phyloP scores from a whole-genome alignment of 73 alveolate genomes.

The Urostyla sp. region DNA sequence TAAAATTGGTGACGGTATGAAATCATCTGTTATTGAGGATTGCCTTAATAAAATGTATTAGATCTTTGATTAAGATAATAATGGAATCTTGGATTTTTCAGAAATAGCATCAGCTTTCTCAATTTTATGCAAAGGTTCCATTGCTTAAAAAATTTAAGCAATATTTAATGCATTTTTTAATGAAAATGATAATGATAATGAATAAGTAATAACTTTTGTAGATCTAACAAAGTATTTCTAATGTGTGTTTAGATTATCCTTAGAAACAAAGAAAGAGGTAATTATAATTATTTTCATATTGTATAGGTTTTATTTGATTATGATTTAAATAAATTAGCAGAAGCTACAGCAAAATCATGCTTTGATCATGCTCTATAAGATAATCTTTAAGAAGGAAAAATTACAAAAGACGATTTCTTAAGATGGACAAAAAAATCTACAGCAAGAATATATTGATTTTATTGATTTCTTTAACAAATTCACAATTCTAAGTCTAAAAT shows the following conservation, averaged over 20 bases:
- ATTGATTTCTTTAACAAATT: too few relatives aligned
- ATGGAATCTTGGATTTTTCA: constrained; percentile 25
- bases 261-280: constrained; percentile 39
- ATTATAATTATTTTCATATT: not conserved
- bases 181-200: not conserved
- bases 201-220: not conserved
- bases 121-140: constrained; percentile 44
- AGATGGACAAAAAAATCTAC: constrained; percentile 38
- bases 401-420: not conserved
- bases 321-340: constrained; percentile 24
- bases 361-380: constrained; percentile 16
- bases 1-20: too few relatives aligned
- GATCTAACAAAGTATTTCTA: constrained; percentile 10
- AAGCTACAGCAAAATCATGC: constrained; percentile 20
- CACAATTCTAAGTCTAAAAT: too few relatives aligned
- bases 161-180: not conserved
- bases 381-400: not conserved
- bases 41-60: not conserved
- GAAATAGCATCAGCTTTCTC: constrained; percentile 18
- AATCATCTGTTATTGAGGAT: too few relatives aligned
- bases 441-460: constrained; percentile 33
- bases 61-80: constrained; percentile 26
- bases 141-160: not conserved
- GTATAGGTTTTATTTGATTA: constrained; percentile 15
- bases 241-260: constrained; percentile 26